Evolutionary conservation across 2,329 filamentous ascomycete species (phyloP).

Genomic region (Aureobasidium sp.): DNA sequence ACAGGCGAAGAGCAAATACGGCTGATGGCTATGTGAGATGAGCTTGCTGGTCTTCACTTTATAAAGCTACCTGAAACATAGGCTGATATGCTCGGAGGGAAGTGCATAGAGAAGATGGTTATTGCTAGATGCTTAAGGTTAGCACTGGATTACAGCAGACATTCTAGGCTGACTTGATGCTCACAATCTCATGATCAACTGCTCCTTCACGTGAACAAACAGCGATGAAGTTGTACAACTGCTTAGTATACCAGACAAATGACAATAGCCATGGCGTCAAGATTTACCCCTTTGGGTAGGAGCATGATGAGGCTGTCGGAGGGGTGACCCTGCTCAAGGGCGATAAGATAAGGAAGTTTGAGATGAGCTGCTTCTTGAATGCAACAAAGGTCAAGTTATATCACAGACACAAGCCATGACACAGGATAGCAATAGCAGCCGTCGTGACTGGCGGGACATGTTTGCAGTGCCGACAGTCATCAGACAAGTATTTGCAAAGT

Average conservation of each 20-base stretch:
- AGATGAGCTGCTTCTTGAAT: neutral
- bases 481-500: constrained; percentile 74
- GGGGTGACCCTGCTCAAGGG: neutral
- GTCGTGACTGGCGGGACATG: constrained; percentile 20
- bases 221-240: too few relatives aligned
- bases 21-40: neutral
- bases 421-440: constrained; percentile 15
- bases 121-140: neutral
- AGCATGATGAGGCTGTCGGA: neutral
- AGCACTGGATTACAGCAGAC: neutral
- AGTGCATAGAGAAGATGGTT: neutral
- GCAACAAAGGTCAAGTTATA: neutral
- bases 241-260: too few relatives aligned
- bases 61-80: too few relatives aligned
- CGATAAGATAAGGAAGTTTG: constrained; percentile 6
- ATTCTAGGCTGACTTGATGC: too few relatives aligned
- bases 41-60: neutral
- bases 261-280: too few relatives aligned
- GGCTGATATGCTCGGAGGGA: neutral
- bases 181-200: neutral
- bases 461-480: constrained; percentile 65
- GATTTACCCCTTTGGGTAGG: too few relatives aligned
- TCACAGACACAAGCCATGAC: neutral
- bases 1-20: neutral
- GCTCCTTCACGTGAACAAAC: too few relatives aligned